Evolutionary conservation across 352 stramenopile genomes (phyloP).

Genomic region (Pythium graminicola): DNA sequence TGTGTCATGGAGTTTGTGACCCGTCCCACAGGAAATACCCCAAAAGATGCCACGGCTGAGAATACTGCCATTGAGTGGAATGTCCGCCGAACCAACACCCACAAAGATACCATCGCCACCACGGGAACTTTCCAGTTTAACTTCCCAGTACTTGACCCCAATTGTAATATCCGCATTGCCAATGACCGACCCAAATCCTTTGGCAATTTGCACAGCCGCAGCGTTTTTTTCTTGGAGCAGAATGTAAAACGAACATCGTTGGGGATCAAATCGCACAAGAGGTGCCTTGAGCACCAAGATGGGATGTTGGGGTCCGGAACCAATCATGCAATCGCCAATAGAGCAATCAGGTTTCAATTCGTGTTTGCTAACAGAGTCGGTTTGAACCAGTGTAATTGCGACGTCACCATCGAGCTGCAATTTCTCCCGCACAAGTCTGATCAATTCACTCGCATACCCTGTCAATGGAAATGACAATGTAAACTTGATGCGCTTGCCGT

Average conservation of each 20-base stretch:
- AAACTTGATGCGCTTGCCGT: slow-evolving; percentile 64
- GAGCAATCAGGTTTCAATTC: slow-evolving; percentile 50
- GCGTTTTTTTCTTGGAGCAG: slow-evolving; percentile 50
- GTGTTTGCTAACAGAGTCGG: slow-evolving; percentile 63
- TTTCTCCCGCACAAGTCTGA: slow-evolving; percentile 45
- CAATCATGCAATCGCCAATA: slow-evolving; percentile 64
- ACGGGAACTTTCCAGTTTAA: slow-evolving; percentile 42
- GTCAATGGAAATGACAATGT: slow-evolving; percentile 51
- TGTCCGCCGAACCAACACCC: slow-evolving; percentile 44
- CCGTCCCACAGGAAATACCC: slow-evolving; percentile 63
- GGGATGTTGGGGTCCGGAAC: slow-evolving; percentile 47
- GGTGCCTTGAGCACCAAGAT: slow-evolving; percentile 67
- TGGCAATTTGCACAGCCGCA: slow-evolving; percentile 44
- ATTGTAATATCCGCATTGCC: slow-evolving; percentile 46
- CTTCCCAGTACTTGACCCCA: slow-evolving; percentile 82
- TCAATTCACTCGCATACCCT: slow-evolving; percentile 42
- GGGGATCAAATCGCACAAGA: slow-evolving; percentile 53
- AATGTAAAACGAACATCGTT: slow-evolving; percentile 53
- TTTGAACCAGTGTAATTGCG: slow-evolving; percentile 62
- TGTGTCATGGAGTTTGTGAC: slow-evolving; percentile 69
- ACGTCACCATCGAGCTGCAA: slow-evolving; percentile 47
- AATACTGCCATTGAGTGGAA: slow-evolving; percentile 53
- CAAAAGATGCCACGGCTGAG: slow-evolving; percentile 62
- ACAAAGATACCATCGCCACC: slow-evolving; percentile 69
- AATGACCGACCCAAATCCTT: slow-evolving; percentile 58